Evolutionary conservation across 2,329 filamentous ascomycete genomes (phyloP).

Genomic region (Xylariaceae sp.): DNA sequence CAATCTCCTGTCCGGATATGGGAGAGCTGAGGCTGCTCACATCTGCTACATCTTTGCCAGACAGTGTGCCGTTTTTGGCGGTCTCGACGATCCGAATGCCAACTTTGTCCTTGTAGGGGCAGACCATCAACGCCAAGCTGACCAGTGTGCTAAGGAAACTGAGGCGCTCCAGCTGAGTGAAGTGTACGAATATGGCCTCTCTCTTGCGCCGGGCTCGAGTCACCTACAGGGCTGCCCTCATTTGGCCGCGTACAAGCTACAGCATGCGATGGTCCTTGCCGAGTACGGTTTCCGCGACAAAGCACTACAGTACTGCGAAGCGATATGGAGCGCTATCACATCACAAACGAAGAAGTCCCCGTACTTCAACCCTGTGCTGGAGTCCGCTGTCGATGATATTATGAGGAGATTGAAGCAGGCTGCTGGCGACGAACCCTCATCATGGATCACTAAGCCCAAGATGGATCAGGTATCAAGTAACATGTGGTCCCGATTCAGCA

Average conservation of each 20-base stretch:
- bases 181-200: conserved; percentile 85
- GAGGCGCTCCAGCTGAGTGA: conserved; percentile 93
- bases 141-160: conserved; percentile 71
- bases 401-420: conserved; percentile 77
- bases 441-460: conserved; percentile 91
- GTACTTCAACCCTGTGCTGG: conserved; percentile 75
- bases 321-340: conserved; percentile 68
- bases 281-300: conserved; percentile 78
- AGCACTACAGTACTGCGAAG: conserved; percentile 86
- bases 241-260: conserved; percentile 83
- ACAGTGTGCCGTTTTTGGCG: conserved; percentile 65
- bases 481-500: conserved; percentile 90
- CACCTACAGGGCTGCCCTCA: conserved; percentile 64
- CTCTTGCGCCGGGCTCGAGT: conserved; percentile 57
- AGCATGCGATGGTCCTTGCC: conserved; percentile 77
- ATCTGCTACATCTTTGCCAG: conserved; percentile 89
- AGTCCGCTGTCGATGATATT: conserved; percentile 75
- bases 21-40: conserved; percentile 84
- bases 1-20: conserved; percentile 76
- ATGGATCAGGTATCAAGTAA: conserved; percentile 94
- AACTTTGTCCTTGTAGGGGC: conserved; percentile 81
- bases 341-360: conserved; percentile 77
- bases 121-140: conserved; percentile 67
- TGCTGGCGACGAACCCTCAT: conserved; percentile 72
- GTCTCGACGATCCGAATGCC: conserved; percentile 72